Evolutionary conservation across 371 early-diverging fungal species (phyloP).

Genomic region (Mortierella sp.): DNA sequence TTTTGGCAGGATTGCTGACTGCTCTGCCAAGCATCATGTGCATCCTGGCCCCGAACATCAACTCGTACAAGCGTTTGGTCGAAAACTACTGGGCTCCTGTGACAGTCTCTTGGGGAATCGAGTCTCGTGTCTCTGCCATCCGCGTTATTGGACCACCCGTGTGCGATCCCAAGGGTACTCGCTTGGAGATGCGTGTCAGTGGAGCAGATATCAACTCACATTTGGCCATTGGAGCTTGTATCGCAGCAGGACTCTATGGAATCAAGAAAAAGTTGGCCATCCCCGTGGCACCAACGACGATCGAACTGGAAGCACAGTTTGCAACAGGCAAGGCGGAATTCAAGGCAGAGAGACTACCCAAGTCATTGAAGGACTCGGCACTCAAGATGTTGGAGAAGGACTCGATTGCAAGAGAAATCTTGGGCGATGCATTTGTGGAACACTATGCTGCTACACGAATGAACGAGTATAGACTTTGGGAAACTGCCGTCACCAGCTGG

Average conservation of each 20-base stretch:
- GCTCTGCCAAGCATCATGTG: conserved; percentile 83
- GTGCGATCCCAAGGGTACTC: conserved; percentile 68
- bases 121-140: conserved; percentile 80
- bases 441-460: conserved; percentile 78
- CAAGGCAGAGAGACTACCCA: conserved; percentile 64
- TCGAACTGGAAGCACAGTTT: conserved; percentile 6
- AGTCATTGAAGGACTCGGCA: conserved; percentile 75
- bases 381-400: conserved; percentile 68
- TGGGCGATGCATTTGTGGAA: conserved; percentile 85
- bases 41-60: conserved; percentile 83
- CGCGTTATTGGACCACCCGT: conserved; percentile 83
- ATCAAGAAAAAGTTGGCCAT: conserved; percentile 69
- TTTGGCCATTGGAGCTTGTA: conserved; percentile 79
- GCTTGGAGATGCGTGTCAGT: conserved; percentile 84
- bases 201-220: conserved; percentile 89
- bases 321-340: conserved; percentile 14
- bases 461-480: conserved; percentile 83
- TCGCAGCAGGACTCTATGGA: conserved; percentile 84
- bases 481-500: conserved; percentile 80
- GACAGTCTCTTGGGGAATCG: conserved; percentile 82
- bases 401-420: conserved; percentile 78
- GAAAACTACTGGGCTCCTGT: conserved; percentile 91
- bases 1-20: conserved; percentile 79
- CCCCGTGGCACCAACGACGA: conserved; percentile 57
- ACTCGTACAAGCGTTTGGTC: conserved; percentile 88